A percentile compares a stretch with the other conserved stretches of the same genome.
These are phyloP conservation scores for Proteromonas lacertae DNA, from an alignment of 352 stramenopile species.

Conservation along the genomic window DNA sequence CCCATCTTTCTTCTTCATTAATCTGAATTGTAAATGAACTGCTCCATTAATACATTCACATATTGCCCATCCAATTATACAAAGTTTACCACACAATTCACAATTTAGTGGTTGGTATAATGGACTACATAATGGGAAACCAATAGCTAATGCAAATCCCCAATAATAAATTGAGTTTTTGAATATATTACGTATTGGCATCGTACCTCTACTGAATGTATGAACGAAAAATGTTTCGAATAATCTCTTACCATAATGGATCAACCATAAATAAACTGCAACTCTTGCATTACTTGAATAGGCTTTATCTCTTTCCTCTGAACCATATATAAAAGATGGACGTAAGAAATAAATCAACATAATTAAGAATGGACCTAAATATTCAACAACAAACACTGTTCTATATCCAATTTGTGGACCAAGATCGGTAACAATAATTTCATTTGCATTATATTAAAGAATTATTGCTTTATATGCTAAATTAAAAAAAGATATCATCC, in stretches of 20 bases:
- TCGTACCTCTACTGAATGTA: conserved; percentile 36
- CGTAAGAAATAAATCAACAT: conserved; percentile 28
- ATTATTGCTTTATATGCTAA: not conserved
- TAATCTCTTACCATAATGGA: conserved; percentile 42
- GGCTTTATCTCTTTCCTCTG: conserved; percentile 10
- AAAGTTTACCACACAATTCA: not conserved
- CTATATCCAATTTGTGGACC: conserved; percentile 42
- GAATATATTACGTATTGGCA: conserved; percentile 43
- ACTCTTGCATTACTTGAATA: conserved; percentile 13
- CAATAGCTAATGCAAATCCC: conserved; percentile 30
- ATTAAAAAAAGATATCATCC: too few relatives aligned
- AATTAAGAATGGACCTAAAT: conserved; percentile 34
- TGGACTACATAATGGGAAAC: conserved; percentile 34
- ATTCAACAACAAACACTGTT: conserved; percentile 42
- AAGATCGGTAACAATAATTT: conserved; percentile 13
- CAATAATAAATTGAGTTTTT: conserved; percentile 59
- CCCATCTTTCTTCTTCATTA: conserved; percentile 27
- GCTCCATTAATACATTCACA: conserved; percentile 36
- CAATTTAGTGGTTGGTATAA: conserved; percentile 11
- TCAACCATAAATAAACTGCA: conserved; percentile 21
- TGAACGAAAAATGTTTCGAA: conserved; percentile 48
- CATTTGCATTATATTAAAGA: not conserved
- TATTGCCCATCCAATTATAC: not conserved
- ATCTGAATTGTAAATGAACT: conserved; percentile 36
- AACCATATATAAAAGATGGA: conserved; percentile 28